Base-by-base conservation (phyloP, 2,329 filamentous ascomycete genomes). In the Trichophyton verrucosum region DNA sequence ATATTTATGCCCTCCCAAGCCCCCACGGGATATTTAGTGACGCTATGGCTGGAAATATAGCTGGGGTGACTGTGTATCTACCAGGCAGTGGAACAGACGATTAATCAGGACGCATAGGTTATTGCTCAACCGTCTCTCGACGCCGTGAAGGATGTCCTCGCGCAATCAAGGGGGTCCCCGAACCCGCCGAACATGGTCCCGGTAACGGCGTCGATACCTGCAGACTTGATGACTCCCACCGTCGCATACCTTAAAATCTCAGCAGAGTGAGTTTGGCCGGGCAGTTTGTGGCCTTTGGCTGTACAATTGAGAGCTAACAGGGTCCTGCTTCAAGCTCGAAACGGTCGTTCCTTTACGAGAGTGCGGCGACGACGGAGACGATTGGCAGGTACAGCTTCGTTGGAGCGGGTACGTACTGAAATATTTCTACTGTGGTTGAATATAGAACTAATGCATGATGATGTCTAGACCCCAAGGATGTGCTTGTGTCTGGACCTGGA, bases 361-460 rank as follows among this genome's bases (percentile, higher is more conserved):
- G 91, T 69, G 94, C 92, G 27, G 91, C 91, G 22, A 87, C 84
- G 15, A 92, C 91, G 30, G 92, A 97, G 75, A 91, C 87, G 17
- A 90, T 99, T 66, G 92, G 92, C 62, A 83, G 94, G 68, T 97
- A 96, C 75, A 96, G 90, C 78, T 99, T 99, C 75, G 83, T 99
- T 63, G 92, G 92, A 66, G 89, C 88, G 67, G 86, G 87, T 73
- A 67, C 64, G 77, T 73, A 57, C 51, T 30, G n/a, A n/a, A 7
- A 27, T 33, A 6, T 30, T 8, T 30, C 13, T 9, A 27, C 44
- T 9, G 17, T 8, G 11, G 17, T 3, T 49, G 20, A 5, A 6
- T n/a, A 33, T 17, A 49, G 47, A 9, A 17, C 24, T 49, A 44
- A 44, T 33, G 30, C 57, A 36, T 7, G 20, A 6, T 56, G 20